These are phyloP conservation scores for Orbilia quercus DNA, from an alignment of 2,329 filamentous ascomycete genomes.

Conservation along the genomic window DNA sequence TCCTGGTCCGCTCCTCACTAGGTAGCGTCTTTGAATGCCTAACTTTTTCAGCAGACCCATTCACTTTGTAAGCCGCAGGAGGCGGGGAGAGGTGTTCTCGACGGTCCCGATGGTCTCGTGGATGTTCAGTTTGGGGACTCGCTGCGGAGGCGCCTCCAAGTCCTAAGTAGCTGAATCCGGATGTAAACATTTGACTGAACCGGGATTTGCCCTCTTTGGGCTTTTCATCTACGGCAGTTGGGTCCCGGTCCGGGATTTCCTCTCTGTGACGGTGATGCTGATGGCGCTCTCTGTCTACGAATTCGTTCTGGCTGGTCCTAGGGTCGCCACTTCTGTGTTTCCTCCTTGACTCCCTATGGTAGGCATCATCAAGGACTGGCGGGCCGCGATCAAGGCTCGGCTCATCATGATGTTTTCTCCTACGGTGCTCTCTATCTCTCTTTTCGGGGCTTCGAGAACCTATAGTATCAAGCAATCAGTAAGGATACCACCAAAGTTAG, in stretches of 20 bases:
- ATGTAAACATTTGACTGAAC: constrained; percentile 45
- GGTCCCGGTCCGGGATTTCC: constrained; percentile 1
- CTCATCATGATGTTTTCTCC: constrained; percentile 44
- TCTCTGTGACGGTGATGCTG: constrained; percentile 45
- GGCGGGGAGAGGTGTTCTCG: not conserved
- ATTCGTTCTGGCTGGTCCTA: constrained; percentile 37
- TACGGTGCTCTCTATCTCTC: constrained; percentile 71
- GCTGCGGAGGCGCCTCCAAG: constrained; percentile 29
- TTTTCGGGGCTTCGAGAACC: constrained; percentile 52
- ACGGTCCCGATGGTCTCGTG: constrained; percentile 6
- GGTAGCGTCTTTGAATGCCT: constrained; percentile 9
- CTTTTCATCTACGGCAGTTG: constrained; percentile 33
- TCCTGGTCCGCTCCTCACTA: constrained; percentile 34
- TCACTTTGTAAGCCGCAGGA: constrained; percentile 20
- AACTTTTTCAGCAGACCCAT: constrained; percentile 35
- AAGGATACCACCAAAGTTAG: not conserved
- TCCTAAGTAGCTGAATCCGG: constrained; percentile 35
- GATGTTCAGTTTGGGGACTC: not conserved
- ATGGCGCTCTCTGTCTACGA: constrained; percentile 34
- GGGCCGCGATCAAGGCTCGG: constrained; percentile 17
- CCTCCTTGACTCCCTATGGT: constrained; percentile 33
- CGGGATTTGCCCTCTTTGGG: constrained; percentile 48
- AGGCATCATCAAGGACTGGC: constrained; percentile 19
- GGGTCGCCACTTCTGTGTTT: constrained; percentile 39
- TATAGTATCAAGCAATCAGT: constrained; percentile 10